These are phyloP conservation scores for Poterioochromonas sp. DNA, from an alignment of 352 stramenopile species.

Conservation along the genomic window DNA sequence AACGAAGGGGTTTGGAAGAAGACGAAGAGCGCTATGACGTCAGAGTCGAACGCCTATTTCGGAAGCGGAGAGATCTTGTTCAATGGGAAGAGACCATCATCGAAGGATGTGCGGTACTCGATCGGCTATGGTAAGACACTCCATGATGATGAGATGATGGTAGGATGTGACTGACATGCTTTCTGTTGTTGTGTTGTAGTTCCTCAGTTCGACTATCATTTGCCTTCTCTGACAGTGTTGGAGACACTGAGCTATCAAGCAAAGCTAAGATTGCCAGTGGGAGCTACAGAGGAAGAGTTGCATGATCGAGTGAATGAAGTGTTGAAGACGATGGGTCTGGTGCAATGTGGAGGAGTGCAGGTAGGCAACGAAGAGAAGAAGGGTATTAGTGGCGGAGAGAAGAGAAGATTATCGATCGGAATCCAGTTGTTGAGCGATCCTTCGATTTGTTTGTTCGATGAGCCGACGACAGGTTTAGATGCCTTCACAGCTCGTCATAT, in stretches of 20 bases:
- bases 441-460: slow-evolving; percentile 66
- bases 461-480: slow-evolving; percentile 49
- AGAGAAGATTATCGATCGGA: slow-evolving; percentile 65
- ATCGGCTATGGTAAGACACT: not conserved
- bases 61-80: not conserved
- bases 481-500: slow-evolving; percentile 37
- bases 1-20: too few relatives aligned
- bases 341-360: not conserved
- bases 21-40: too few relatives aligned
- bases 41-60: too few relatives aligned
- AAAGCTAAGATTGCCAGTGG: slow-evolving; percentile 50
- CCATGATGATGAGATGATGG: not conserved
- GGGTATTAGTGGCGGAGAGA: slow-evolving; percentile 59
- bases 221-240: slow-evolving; percentile 56
- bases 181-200: too few relatives aligned
- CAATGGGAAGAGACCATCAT: not conserved
- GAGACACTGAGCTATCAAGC: slow-evolving; percentile 65
- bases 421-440: slow-evolving; percentile 66
- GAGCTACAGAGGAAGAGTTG: not conserved
- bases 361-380: slow-evolving; percentile 33
- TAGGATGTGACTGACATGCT: not conserved
- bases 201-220: slow-evolving; percentile 61
- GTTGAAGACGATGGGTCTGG: not conserved
- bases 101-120: not conserved
- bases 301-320: not conserved